Percentiles rank a stretch among this genome's conserved stretches.
phyloP scores from a whole-genome alignment of 306 rosid species.

The Chamaecrista fasciculata region DNA sequence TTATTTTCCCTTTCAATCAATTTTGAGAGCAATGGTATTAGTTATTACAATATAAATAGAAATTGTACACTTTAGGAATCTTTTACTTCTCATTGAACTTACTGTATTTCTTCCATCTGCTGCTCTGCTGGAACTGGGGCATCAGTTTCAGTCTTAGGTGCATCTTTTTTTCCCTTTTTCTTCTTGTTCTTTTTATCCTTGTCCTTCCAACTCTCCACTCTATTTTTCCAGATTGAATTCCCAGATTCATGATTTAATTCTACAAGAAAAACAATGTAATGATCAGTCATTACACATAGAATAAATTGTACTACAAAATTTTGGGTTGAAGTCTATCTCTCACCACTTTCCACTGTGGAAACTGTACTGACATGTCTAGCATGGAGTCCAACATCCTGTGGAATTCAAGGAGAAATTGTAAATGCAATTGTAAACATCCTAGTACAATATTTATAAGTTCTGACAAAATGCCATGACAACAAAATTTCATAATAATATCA shows the following conservation, averaged over 20 bases:
- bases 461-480: too few relatives aligned
- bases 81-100: constrained; percentile 35
- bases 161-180: constrained; percentile 63
- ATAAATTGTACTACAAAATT: constrained; percentile 11
- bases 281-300: neutral
- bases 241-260: constrained; percentile 74
- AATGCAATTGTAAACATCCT: constrained; percentile 10
- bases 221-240: constrained; percentile 84
- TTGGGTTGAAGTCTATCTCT: constrained; percentile 7
- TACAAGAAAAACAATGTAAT: constrained; percentile 42
- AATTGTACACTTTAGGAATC: neutral
- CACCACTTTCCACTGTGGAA: constrained; percentile 80
- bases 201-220: constrained; percentile 92
- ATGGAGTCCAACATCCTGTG: constrained; percentile 80
- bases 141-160: constrained; percentile 44
- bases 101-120: constrained; percentile 75
- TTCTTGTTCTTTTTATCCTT: constrained; percentile 84
- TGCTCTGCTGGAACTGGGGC: constrained; percentile 69
- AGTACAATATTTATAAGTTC: too few relatives aligned
- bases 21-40: neutral
- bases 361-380: constrained; percentile 78
- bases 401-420: constrained; percentile 26
- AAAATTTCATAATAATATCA: constrained; percentile 15
- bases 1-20: neutral
- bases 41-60: neutral